Conservation (phyloP, 306 rosid species). For the Acmispon strigosus region DNA sequence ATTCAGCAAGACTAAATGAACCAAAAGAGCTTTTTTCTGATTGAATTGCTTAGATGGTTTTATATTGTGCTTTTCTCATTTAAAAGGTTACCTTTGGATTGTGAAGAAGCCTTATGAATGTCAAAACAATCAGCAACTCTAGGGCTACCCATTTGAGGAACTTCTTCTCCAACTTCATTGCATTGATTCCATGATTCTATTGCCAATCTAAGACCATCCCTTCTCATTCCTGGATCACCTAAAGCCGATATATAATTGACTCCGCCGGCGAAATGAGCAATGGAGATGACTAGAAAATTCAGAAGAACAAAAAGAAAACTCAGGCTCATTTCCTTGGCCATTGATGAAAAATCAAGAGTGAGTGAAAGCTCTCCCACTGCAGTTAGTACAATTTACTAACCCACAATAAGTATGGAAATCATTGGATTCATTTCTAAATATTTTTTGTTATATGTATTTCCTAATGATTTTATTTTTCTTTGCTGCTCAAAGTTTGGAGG, state of each 20-base stretch:
- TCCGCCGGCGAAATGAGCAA: background rate
- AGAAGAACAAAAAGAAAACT: conserved; percentile 7
- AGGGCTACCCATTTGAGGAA: conserved; percentile 51
- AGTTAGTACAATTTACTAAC: background rate
- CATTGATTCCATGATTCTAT: conserved; percentile 68
- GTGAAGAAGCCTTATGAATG: background rate
- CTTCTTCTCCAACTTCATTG: conserved; percentile 62
- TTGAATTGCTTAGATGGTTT: no score
- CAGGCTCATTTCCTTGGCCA: background rate
- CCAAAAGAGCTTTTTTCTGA: background rate
- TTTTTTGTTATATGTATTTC: background rate
- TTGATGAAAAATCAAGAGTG: background rate
- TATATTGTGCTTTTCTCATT: no score
- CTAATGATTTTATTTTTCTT: background rate
- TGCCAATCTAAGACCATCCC: conserved; percentile 46
- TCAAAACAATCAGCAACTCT: conserved; percentile 59
- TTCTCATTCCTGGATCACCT: conserved; percentile 53
- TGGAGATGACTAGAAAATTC: background rate
- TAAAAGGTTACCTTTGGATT: no score
- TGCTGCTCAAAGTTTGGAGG: background rate
- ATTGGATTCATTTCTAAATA: background rate
- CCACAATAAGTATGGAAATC: background rate
- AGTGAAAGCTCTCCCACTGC: background rate
- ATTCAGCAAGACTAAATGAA: background rate
- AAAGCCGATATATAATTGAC: conserved; percentile 32